Conservation (phyloP, 179 eudicot species). For the Actinidia arguta region DNA sequence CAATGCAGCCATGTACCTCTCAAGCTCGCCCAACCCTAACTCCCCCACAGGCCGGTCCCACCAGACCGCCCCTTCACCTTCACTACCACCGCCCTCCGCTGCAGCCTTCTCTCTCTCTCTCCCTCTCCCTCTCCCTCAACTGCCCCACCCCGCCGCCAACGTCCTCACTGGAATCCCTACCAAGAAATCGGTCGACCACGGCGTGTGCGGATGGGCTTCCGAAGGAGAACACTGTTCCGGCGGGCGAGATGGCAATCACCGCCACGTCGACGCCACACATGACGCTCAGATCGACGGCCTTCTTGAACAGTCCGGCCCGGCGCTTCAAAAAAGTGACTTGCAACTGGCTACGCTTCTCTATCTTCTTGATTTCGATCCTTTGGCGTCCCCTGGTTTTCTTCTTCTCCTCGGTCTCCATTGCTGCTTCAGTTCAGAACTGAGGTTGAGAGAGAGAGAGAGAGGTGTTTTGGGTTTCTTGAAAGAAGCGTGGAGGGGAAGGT, state of each 20-base stretch:
- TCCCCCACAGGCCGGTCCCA: too few relatives aligned
- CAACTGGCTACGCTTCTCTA: conserved; percentile 11
- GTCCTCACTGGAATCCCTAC: too few relatives aligned
- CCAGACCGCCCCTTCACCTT: too few relatives aligned
- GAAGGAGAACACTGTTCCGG: background rate
- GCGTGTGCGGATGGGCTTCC: background rate
- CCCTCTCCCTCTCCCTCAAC: too few relatives aligned
- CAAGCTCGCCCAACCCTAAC: too few relatives aligned
- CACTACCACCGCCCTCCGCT: too few relatives aligned
- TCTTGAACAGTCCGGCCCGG: background rate
- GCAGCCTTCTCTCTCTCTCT: too few relatives aligned
- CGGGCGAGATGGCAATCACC: background rate
- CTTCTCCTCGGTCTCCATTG: background rate
- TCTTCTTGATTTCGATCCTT: conserved; percentile 20
- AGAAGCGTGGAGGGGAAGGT: too few relatives aligned
- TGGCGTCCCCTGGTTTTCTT: conserved; percentile 13
- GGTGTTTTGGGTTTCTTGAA: too few relatives aligned
- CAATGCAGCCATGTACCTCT: too few relatives aligned
- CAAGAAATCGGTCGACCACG: conserved; percentile 5
- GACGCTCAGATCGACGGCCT: conserved; percentile 9
- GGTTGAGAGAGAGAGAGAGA: background rate
- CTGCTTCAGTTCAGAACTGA: background rate
- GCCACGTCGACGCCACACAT: conserved; percentile 7
- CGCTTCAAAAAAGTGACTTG: conserved; percentile 16
- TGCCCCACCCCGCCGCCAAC: too few relatives aligned